Evolutionary conservation across 2,329 filamentous ascomycete species (phyloP).

Genomic region (Talaromyces marneffei): DNA sequence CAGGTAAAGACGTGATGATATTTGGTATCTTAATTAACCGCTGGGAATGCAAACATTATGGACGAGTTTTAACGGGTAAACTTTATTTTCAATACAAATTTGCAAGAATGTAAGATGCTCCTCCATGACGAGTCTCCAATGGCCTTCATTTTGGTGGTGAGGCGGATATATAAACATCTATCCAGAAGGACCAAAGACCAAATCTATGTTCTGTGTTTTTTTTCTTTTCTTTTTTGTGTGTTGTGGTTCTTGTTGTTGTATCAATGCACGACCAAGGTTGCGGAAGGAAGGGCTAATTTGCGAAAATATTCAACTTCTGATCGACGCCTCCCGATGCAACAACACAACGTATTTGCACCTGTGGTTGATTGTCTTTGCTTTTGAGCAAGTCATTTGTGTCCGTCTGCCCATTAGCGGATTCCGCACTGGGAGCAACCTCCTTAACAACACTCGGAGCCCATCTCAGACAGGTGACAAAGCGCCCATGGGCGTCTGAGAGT

Average conservation of each 20-base stretch:
- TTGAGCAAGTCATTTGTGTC: conserved; percentile 50
- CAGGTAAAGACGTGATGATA: neutral
- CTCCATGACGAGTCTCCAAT: neutral
- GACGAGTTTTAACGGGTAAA: neutral
- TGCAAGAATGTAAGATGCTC: neutral
- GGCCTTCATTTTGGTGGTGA: neutral
- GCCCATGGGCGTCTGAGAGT: conserved; percentile 68
- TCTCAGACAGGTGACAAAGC: conserved; percentile 78
- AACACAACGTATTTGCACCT: conserved; percentile 62
- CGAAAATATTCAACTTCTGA: conserved; percentile 71
- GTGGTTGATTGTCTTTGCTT: conserved; percentile 30
- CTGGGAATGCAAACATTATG: conserved; percentile 5
- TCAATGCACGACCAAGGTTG: neutral
- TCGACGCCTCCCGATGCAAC: conserved; percentile 86
- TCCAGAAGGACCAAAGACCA: neutral
- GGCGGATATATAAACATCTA: neutral
- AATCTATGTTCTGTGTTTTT: neutral
- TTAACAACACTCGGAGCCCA: conserved; percentile 78
- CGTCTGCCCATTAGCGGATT: conserved; percentile 13
- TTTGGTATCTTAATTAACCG: conserved; percentile 9
- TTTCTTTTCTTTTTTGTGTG: too few species aligned
- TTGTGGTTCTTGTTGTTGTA: too few species aligned
- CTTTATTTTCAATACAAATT: conserved; percentile 8
- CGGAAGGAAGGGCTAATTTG: conserved; percentile 26
- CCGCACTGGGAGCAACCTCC: conserved; percentile 35